Evolutionary conservation across 495 filamentous ascomycete species (phyloP).

Genomic region (Aspergillus egyptiacus): DNA sequence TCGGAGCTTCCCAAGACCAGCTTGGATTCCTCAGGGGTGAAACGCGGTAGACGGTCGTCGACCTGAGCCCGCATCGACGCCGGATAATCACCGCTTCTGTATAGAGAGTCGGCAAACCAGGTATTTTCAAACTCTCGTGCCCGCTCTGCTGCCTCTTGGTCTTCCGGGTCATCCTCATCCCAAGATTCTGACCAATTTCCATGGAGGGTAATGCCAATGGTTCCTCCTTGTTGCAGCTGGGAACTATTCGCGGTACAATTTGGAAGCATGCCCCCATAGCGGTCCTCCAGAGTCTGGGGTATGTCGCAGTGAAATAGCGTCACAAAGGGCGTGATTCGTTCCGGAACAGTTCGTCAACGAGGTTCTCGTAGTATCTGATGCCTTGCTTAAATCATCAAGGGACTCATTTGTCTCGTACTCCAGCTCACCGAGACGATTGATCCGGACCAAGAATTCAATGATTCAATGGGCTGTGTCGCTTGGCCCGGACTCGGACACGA

Average conservation of each 20-base stretch:
- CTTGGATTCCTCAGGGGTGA: slow-evolving; percentile 35
- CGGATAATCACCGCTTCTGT: slow-evolving; percentile 44
- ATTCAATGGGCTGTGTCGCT: slow-evolving; percentile 24
- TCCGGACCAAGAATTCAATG: slow-evolving; percentile 23
- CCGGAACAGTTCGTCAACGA: slow-evolving; percentile 40
- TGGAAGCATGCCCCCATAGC: slow-evolving; percentile 39
- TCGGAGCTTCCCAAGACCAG: slow-evolving; percentile 43
- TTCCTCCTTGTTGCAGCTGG: slow-evolving; percentile 35
- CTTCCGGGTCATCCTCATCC: slow-evolving; percentile 35
- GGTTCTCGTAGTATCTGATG: slow-evolving; percentile 38
- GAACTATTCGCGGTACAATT: slow-evolving; percentile 40
- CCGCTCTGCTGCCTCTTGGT: slow-evolving; percentile 40
- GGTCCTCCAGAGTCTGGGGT: slow-evolving; percentile 40
- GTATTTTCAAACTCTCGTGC: slow-evolving; percentile 44
- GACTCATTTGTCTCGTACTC: slow-evolving; percentile 39
- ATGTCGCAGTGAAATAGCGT: slow-evolving; percentile 49
- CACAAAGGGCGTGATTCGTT: slow-evolving; percentile 44
- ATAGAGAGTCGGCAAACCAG: slow-evolving; percentile 46
- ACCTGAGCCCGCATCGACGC: slow-evolving; percentile 43
- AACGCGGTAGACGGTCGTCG: slow-evolving; percentile 41
- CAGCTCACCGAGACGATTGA: slow-evolving; percentile 30
- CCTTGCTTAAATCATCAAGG: slow-evolving; percentile 37
- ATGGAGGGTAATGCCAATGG: slow-evolving; percentile 43
- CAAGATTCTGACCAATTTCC: slow-evolving; percentile 48
- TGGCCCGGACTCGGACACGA: background rate